These are phyloP conservation scores for Ceratocystis smalleyi DNA, from an alignment of 2,329 filamentous ascomycete species.

Conservation along the genomic window DNA sequence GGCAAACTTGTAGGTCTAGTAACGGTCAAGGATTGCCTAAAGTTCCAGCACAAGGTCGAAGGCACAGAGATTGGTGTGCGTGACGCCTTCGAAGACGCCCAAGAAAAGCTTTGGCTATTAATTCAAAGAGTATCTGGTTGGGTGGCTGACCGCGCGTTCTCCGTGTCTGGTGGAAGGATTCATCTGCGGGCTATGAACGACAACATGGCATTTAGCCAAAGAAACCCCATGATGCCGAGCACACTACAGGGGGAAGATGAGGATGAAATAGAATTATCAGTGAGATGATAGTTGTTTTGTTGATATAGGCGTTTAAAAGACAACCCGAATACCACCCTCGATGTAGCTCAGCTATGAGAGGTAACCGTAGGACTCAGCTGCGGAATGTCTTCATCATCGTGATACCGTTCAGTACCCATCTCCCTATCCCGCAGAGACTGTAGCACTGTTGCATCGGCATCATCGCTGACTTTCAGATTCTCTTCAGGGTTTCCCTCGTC, in stretches of 20 bases:
- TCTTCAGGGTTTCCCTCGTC: conserved; percentile 32
- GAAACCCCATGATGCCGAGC: background rate
- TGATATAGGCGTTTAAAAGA: background rate
- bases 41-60: conserved; percentile 94
- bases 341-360: background rate
- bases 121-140: conserved; percentile 40
- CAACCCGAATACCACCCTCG: background rate
- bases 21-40: conserved; percentile 91
- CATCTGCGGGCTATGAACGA: conserved; percentile 33
- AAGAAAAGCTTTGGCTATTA: conserved; percentile 50
- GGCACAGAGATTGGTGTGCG: conserved; percentile 54
- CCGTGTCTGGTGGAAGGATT: conserved; percentile 41
- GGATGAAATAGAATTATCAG: conserved; percentile 31
- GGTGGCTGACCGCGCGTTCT: conserved; percentile 41
- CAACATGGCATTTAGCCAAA: background rate
- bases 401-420: conserved; percentile 22
- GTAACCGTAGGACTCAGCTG: background rate
- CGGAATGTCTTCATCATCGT: conserved; percentile 2
- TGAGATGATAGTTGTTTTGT: conserved; percentile 19
- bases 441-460: conserved; percentile 18
- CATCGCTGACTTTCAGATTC: background rate
- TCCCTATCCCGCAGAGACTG: conserved; percentile 22
- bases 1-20: conserved; percentile 72
- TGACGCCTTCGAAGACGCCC: conserved; percentile 34
- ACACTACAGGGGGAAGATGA: conserved; percentile 25